These are phyloP conservation scores for Aspergillus oerlinghausenensis DNA, from an alignment of 2,329 filamentous ascomycete genomes.

Conservation along the genomic window DNA sequence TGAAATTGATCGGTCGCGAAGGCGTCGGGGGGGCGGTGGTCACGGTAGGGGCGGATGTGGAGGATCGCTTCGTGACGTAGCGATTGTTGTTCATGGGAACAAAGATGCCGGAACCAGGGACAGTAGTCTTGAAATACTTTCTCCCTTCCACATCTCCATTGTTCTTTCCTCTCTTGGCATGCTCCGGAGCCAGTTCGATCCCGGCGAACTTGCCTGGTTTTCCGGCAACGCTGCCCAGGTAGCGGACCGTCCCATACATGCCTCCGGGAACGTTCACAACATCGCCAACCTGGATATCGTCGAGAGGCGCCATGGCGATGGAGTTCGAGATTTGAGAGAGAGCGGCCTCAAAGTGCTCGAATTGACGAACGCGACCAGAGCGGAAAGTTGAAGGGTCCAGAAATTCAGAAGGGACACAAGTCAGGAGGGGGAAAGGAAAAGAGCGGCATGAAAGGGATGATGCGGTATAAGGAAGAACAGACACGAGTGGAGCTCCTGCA, in stretches of 20 bases:
- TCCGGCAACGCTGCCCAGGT: slow-evolving; percentile 78
- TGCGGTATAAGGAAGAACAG: not conserved
- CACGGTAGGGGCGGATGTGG: slow-evolving; percentile 35
- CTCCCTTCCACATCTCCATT: slow-evolving; percentile 88
- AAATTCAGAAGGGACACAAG: not conserved
- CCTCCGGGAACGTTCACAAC: slow-evolving; percentile 85
- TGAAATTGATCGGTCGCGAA: slow-evolving; percentile 71
- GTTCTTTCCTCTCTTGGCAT: slow-evolving; percentile 83
- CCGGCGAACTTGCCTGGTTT: slow-evolving; percentile 91
- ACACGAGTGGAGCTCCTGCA: not conserved
- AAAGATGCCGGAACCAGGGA: slow-evolving; percentile 86
- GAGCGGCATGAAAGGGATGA: not conserved
- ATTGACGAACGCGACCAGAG: not conserved
- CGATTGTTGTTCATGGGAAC: slow-evolving; percentile 76
- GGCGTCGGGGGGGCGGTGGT: slow-evolving; percentile 64
- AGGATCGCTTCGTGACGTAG: slow-evolving; percentile 53
- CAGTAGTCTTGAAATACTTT: slow-evolving; percentile 74
- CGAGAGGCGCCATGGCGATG: slow-evolving; percentile 32
- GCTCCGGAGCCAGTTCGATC: slow-evolving; percentile 79
- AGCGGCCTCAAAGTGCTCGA: not conserved
- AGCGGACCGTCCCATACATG: slow-evolving; percentile 87
- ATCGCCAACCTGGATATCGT: slow-evolving; percentile 70
- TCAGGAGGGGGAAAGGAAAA: not conserved
- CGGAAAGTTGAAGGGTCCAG: not conserved
- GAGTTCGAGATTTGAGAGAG: slow-evolving; percentile 3